A percentile compares a stretch with the other conserved stretches of the same genome.
These are phyloP conservation scores for Ganoderma lucidum DNA, from an alignment of 1,284 basidiomycete species.

Conservation along the genomic window DNA sequence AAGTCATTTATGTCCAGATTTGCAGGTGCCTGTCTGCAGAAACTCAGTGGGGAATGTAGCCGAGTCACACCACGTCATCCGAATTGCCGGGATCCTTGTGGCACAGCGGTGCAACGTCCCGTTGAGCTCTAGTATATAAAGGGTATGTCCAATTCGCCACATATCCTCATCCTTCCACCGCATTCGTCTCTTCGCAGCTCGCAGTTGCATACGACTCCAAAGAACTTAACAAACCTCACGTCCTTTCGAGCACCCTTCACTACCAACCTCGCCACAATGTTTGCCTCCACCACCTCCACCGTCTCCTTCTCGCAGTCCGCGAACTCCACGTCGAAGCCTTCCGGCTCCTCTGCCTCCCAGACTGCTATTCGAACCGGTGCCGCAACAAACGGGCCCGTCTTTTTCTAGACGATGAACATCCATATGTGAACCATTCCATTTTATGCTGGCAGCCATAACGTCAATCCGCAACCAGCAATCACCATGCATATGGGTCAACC, in stretches of 20 bases:
- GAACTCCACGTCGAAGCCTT: conserved; percentile 28
- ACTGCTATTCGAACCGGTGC: conserved; percentile 34
- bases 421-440: neutral
- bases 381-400: conserved; percentile 34
- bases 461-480: neutral
- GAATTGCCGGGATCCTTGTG: conserved; percentile 14
- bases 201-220: neutral
- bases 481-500: neutral
- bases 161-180: conserved; percentile 17
- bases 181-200: conserved; percentile 1
- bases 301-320: conserved; percentile 25
- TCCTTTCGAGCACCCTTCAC: neutral
- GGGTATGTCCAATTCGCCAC: neutral
- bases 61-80: conserved; percentile 33
- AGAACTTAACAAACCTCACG: neutral
- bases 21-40: conserved; percentile 28
- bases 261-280: conserved; percentile 5
- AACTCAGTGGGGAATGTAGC: conserved; percentile 13
- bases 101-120: conserved; percentile 13
- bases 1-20: conserved; percentile 29
- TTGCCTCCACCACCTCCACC: conserved; percentile 18
- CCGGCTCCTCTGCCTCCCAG: conserved; percentile 28
- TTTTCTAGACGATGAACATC: conserved; percentile 29
- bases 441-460: neutral
- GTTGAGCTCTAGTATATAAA: conserved; percentile 22